Percentiles rank a stretch among this genome's conserved stretches.
Evolutionary conservation across 2,329 filamentous ascomycete genomes (phyloP).

Genomic region (Arthroderma sp.): DNA sequence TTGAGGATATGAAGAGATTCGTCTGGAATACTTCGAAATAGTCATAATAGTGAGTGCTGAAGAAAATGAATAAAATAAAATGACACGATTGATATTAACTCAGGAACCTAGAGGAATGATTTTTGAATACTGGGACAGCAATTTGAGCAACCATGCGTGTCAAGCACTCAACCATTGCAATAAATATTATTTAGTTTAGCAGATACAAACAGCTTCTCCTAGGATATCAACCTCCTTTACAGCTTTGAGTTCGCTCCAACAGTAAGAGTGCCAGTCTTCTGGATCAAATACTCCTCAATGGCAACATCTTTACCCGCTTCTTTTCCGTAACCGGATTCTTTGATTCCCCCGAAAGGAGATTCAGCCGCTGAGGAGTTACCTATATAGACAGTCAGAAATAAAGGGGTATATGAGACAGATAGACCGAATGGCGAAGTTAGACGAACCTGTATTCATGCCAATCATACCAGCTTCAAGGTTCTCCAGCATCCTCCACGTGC

Average conservation of each 20-base stretch:
- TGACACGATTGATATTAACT: too few relatives aligned
- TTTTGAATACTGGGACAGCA: too few relatives aligned
- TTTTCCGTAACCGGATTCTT: conserved; percentile 55
- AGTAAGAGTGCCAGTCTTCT: conserved; percentile 53
- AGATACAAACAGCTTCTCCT: too few relatives aligned
- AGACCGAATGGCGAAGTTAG: neutral
- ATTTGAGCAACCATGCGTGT: too few relatives aligned
- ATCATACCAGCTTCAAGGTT: conserved; percentile 79
- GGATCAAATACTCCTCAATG: conserved; percentile 48
- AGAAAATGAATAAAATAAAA: too few relatives aligned
- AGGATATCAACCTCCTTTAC: too few relatives aligned
- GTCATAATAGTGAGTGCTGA: too few relatives aligned
- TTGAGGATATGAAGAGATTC: too few relatives aligned
- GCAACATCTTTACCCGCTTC: conserved; percentile 55
- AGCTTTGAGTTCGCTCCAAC: conserved; percentile 20
- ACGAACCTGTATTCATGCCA: conserved; percentile 39
- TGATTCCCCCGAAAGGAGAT: conserved; percentile 54
- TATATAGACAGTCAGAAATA: conserved; percentile 6
- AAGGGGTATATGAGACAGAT: neutral
- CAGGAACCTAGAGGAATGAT: too few relatives aligned
- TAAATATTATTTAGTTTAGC: too few relatives aligned
- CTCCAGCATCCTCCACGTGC: conserved; percentile 51
- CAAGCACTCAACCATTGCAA: too few relatives aligned
- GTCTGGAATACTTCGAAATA: too few relatives aligned
- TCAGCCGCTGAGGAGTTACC: conserved; percentile 53